A percentile compares a stretch with the other conserved stretches of the same genome.
Evolutionary conservation across 139 green algal genomes (phyloP).

Genomic region (Gonium pectorale): DNA sequence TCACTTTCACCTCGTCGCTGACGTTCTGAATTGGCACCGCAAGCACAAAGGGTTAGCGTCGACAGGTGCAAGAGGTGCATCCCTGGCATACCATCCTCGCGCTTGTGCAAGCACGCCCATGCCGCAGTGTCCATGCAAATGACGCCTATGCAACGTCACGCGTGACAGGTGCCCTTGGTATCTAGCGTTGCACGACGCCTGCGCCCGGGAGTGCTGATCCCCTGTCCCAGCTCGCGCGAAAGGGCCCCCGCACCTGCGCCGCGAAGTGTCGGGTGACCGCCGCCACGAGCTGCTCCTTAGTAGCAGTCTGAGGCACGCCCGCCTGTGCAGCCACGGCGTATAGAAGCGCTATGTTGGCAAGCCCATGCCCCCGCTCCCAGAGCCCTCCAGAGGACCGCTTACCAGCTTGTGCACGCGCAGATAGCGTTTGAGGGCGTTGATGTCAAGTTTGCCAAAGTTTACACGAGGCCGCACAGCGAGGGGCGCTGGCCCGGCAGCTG

Average conservation of each 20-base stretch:
- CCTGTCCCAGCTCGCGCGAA: neutral
- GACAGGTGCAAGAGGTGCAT: neutral
- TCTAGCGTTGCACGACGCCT: neutral
- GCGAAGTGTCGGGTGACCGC: slow-evolving; percentile 42
- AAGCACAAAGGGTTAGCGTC: neutral
- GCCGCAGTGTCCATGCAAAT: neutral
- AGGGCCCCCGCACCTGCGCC: slow-evolving; percentile 5
- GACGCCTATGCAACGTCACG: neutral
- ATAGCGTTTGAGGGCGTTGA: slow-evolving; percentile 24
- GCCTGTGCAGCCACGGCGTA: neutral
- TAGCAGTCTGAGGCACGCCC: slow-evolving; percentile 16
- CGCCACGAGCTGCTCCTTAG: slow-evolving; percentile 37
- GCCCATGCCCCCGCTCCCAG: too few species aligned
- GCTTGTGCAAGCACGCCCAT: neutral
- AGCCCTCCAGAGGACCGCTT: neutral
- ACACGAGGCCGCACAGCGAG: neutral
- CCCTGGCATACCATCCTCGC: neutral
- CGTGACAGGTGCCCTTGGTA: neutral
- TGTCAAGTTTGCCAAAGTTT: slow-evolving; percentile 46
- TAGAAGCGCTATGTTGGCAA: neutral
- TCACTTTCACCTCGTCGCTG: slow-evolving; percentile 40
- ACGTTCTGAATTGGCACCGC: neutral
- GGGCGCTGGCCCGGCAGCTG: neutral
- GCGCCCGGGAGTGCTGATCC: neutral
- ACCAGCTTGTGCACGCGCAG: slow-evolving; percentile 43